Percentiles rank a stretch among this genome's conserved stretches.
Conservation (phyloP, 78 protist species). For the Protostelium mycophagum region DNA sequence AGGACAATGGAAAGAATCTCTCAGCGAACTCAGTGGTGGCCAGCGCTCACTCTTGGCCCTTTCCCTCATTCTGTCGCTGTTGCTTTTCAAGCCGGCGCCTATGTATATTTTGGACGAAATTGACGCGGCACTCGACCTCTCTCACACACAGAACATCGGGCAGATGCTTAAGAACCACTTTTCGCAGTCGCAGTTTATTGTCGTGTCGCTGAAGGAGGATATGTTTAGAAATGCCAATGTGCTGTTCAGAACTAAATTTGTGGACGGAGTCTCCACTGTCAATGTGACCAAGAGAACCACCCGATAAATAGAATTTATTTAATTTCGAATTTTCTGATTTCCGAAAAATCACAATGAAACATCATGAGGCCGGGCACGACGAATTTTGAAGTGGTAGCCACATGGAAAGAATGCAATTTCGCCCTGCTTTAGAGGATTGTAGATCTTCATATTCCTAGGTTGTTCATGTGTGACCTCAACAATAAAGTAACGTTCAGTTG, state of each 20-base stretch:
- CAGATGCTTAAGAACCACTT: constrained; percentile 78
- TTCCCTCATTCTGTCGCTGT: constrained; percentile 95
- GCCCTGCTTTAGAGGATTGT: no score
- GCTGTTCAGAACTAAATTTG: constrained; percentile 86
- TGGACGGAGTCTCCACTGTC: constrained; percentile 76
- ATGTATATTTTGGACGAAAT: constrained; percentile 99
- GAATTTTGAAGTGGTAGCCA: no score
- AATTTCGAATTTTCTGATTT: no score
- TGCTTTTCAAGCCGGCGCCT: constrained; percentile 99
- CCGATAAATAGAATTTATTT: no score
- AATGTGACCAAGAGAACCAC: constrained; percentile 23
- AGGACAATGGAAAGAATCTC: constrained; percentile 93
- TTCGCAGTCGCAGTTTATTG: constrained; percentile 81
- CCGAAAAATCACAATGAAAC: no score
- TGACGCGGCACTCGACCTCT: constrained; percentile 99
- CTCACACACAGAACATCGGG: constrained; percentile 97
- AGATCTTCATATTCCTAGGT: no score
- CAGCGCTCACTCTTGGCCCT: constrained; percentile 97
- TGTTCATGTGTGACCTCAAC: no score
- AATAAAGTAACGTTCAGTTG: no score
- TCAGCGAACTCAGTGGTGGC: constrained; percentile 97
- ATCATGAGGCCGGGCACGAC: no score
- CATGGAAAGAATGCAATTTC: no score
- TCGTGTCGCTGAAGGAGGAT: constrained; percentile 91
- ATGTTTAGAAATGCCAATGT: constrained; percentile 95